Percentiles rank a stretch among this genome's conserved stretches.
Conservation (phyloP, 2,329 filamentous ascomycete species). For the Zalaria sp. region DNA sequence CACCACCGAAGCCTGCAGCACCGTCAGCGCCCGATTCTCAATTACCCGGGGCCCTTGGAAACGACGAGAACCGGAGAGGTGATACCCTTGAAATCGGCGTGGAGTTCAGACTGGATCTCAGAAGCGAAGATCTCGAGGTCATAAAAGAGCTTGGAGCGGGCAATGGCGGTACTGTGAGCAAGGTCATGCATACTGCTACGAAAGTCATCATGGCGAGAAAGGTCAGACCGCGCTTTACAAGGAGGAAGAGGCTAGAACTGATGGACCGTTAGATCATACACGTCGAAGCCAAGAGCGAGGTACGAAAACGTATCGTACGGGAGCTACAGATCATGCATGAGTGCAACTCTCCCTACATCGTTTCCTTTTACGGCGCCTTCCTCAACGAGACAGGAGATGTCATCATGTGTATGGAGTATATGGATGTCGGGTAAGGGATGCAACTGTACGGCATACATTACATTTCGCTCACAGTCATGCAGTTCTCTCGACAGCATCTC, state of each 20-base stretch:
- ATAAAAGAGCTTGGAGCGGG: constrained; percentile 90
- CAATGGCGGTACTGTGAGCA: constrained; percentile 96
- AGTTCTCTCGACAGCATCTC: constrained; percentile 90
- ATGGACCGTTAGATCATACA: constrained; percentile 63
- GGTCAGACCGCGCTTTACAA: constrained; percentile 36
- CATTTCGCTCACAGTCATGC: constrained; percentile 5
- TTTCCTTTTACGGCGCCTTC: constrained; percentile 95
- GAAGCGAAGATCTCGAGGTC: constrained; percentile 82
- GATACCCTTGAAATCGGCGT: constrained; percentile 88
- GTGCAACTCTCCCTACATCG: constrained; percentile 92
- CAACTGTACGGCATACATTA: background rate
- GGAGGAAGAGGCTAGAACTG: background rate
- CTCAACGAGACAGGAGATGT: constrained; percentile 95
- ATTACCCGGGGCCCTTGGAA: constrained; percentile 43
- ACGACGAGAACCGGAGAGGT: constrained; percentile 41
- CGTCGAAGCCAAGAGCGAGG: constrained; percentile 93
- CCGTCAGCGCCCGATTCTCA: constrained; percentile 60
- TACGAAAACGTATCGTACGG: constrained; percentile 90
- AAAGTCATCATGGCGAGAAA: constrained; percentile 97
- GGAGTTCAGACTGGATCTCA: constrained; percentile 87
- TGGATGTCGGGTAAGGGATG: constrained; percentile 81
- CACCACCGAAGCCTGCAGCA: constrained; percentile 54
- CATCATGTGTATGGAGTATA: constrained; percentile 99
- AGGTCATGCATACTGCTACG: constrained; percentile 87
- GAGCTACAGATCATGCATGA: constrained; percentile 98